Base-by-base conservation (phyloP, 805 yeast genomes). In the Middelhovenomyces tepae region DNA sequence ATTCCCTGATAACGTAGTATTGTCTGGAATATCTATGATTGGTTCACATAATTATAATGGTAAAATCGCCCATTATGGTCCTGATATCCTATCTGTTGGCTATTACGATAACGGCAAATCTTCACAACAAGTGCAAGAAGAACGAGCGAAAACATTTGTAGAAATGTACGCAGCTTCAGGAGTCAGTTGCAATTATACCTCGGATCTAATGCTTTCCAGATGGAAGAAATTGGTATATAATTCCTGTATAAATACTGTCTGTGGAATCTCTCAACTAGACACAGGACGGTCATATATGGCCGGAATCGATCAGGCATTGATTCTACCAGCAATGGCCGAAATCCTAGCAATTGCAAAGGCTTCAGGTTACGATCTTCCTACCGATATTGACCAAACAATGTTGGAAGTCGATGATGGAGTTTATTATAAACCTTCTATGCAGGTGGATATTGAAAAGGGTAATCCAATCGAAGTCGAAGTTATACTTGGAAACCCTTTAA, bases 141-240 rank as follows among this genome's bases (percentile, higher is more conserved):
- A 32, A 14, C 62, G 63, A 25, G 62, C 72, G 3, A 51, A 58
- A 27, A 62, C 60, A 39, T 70, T 73, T 44, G 62, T 69, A 11
- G 50, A 52, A 3, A 35, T 75, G 13, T 75, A 73, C 53, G 43
- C 56, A 17, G 65, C 65, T 32, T 66, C 59, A 4, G 48, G 57
- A 29, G 73, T 73, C 43, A 40, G 50, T 1, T 57, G 65, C 42
- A 44, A 43, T 10, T 62, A 62, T 36, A 65, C 59, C 34, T 60
- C 62, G 6, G 63, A 71, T 44, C 71, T 68, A 28, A 65, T 65
- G 50, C 62, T 51, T 51, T 61, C 69, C 24, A 62, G 93, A 43
- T 78, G 82, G 73, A 59, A 65, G 36, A 81, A 81, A 51, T 63
- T 81, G 40, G 65, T 81, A 9, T 80, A 79, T 58, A 81, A 80